A percentile compares a stretch with the other conserved stretches of the same genome.
phyloP scores from a whole-genome alignment of 257 asterid species.

The Craterostigma plantagineum region DNA sequence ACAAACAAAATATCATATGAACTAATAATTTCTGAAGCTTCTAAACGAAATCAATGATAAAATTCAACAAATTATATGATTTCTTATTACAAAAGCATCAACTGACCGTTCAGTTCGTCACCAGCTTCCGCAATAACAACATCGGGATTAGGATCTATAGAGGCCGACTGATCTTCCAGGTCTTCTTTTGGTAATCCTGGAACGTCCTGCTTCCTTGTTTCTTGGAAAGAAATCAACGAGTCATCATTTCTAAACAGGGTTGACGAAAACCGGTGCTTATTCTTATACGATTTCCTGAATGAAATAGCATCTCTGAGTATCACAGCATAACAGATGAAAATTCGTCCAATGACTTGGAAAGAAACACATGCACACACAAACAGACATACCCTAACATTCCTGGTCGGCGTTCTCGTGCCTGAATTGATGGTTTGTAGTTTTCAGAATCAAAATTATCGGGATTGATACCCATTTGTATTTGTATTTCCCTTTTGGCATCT shows the following conservation, averaged over 20 bases:
- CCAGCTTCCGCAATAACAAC: constrained; percentile 11
- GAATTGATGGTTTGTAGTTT: constrained; percentile 21
- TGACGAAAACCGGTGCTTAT: constrained; percentile 42
- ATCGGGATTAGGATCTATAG: constrained; percentile 17
- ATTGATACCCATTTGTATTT: constrained; percentile 38
- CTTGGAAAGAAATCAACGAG: constrained; percentile 26
- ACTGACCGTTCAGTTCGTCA: constrained; percentile 38
- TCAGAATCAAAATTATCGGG: constrained; percentile 8
- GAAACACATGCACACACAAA: neutral
- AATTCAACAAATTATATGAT: too few relatives aligned
- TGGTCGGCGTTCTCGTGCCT: constrained; percentile 34
- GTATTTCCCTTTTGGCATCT: constrained; percentile 71
- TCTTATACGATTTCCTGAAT: constrained; percentile 36
- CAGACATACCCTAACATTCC: constrained; percentile 55
- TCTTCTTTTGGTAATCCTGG: constrained; percentile 16
- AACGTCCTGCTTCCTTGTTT: constrained; percentile 16
- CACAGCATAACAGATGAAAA: neutral
- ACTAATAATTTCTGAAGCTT: too few relatives aligned
- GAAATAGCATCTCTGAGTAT: neutral
- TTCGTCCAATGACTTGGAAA: neutral
- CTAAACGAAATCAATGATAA: too few relatives aligned
- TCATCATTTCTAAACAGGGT: constrained; percentile 31
- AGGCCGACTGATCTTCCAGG: constrained; percentile 14
- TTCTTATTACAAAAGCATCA: constrained; percentile 6
- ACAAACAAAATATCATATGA: too few relatives aligned